These are phyloP conservation scores for Candida dubliniensis DNA, from an alignment of 1,139 yeast genomes.

Conservation along the genomic window DNA sequence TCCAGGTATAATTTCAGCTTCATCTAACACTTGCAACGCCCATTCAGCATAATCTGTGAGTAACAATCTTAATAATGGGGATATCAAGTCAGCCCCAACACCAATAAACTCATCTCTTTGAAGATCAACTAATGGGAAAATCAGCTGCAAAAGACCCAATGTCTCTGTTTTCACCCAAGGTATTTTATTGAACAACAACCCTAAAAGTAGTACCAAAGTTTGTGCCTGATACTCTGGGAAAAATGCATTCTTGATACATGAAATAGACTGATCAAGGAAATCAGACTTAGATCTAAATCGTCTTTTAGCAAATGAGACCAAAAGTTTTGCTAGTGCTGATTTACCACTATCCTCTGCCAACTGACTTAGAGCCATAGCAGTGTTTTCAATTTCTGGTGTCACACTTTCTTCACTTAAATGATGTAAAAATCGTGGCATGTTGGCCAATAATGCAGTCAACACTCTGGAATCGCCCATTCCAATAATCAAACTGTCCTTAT, in stretches of 20 bases:
- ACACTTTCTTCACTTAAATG: conserved; percentile 63
- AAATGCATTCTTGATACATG: conserved; percentile 63
- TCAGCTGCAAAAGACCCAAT: conserved; percentile 67
- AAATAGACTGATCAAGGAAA: conserved; percentile 76
- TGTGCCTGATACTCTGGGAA: conserved; percentile 79
- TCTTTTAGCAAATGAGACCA: conserved; percentile 72
- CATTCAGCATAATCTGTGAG: conserved; percentile 86
- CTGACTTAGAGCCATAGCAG: conserved; percentile 57
- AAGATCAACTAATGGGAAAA: conserved; percentile 78
- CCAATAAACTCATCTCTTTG: conserved; percentile 79
- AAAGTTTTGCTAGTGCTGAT: conserved; percentile 65
- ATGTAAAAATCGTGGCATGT: conserved; percentile 80
- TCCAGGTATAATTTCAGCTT: conserved; percentile 81
- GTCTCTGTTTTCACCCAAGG: conserved; percentile 82
- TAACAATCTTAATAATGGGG: conserved; percentile 80
- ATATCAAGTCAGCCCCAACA: conserved; percentile 91
- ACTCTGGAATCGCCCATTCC: conserved; percentile 73
- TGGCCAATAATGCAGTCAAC: conserved; percentile 70
- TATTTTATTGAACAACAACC: conserved; percentile 72
- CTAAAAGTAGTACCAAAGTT: conserved; percentile 70
- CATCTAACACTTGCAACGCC: conserved; percentile 88
- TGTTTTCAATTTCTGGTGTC: conserved; percentile 50
- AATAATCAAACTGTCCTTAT: conserved; percentile 74
- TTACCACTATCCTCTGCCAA: conserved; percentile 63
- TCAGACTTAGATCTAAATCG: conserved; percentile 88